Percentiles rank a stretch among this genome's conserved stretches.
Conservation (phyloP, 345 rosid genomes). For the Firmiana major region DNA sequence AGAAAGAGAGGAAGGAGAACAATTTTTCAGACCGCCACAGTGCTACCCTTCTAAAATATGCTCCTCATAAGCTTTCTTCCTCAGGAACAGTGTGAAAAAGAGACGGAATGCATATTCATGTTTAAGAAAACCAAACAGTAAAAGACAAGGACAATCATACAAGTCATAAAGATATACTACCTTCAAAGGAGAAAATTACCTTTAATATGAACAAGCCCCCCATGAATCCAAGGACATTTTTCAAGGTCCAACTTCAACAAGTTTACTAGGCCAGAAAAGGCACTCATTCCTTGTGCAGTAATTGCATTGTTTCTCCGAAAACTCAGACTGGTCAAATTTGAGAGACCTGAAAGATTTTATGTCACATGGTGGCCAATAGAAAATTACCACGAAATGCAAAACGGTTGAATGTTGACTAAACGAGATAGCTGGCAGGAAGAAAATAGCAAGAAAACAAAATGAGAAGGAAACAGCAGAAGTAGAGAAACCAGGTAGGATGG, state of each 20-base stretch:
- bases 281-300: constrained; percentile 65
- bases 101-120: neutral
- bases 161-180: neutral
- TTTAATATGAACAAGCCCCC: constrained; percentile 61
- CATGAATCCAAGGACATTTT: constrained; percentile 71
- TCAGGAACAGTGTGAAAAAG: neutral
- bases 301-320: constrained; percentile 61
- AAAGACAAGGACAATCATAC: neutral
- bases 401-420: neutral
- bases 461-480: neutral
- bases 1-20: neutral
- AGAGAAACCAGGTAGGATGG: neutral
- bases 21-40: neutral
- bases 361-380: neutral
- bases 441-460: neutral
- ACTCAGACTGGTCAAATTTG: constrained; percentile 68
- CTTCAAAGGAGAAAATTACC: constrained; percentile 10
- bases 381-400: constrained; percentile 6
- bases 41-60: neutral
- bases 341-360: constrained; percentile 47
- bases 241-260: constrained; percentile 75
- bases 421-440: neutral
- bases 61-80: neutral
- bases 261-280: constrained; percentile 59
- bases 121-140: neutral